Evolutionary conservation across 1,284 basidiomycete species (phyloP), one percentile per base, ranked within the genome.

Genomic region (Singerocomus inundabilis): DNA sequence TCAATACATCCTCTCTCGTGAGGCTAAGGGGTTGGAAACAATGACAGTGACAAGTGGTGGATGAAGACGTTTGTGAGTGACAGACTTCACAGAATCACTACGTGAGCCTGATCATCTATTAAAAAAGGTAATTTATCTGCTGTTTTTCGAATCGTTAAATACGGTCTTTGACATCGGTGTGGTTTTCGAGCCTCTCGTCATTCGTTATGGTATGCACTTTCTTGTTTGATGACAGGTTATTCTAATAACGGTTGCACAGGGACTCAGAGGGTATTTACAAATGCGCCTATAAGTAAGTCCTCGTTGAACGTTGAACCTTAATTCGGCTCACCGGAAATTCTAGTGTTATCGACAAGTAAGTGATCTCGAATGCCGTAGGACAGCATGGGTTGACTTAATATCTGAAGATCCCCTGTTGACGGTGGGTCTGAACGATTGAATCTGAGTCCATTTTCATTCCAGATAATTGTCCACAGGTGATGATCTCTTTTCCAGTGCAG

Each of bases 401-500:
- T 43, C 6, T 21, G 13, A 63, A 21, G 59, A 56, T 46, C 58
- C 60, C 4, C 2, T 59, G 18, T 18, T 51, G 37, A 61, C 61
- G 15, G 61, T 62, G 18, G 35, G 58, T 41, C 11, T 28, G 5
- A 21, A 32, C 6, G 13, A 16, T 33, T 16, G 15, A 3, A 12
- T 4, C 21, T 21, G 21, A 21, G 21, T 21, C 21, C 21, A 21
- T 21, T 21, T 21, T 21, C 21, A 21, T 21, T 21, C 21, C 21
- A 21, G 21, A 21, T 21, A 2, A 21, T 21, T 18, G 1, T 32
- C 9, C 11, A 6, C 46, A 78, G 77, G 76, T 76, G 2, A 58
- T 71, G 8, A 65, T 78, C 25, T 79, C 79, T 5, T 73, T 72
- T 0, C 76, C 78, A 0, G 77, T 79, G 2, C 79, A 81, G 55